Percentiles rank a stretch among this genome's conserved stretches.
Evolutionary conservation across 2,329 filamentous ascomycete species (phyloP).

Genomic region (Fusarium nematophilum): DNA sequence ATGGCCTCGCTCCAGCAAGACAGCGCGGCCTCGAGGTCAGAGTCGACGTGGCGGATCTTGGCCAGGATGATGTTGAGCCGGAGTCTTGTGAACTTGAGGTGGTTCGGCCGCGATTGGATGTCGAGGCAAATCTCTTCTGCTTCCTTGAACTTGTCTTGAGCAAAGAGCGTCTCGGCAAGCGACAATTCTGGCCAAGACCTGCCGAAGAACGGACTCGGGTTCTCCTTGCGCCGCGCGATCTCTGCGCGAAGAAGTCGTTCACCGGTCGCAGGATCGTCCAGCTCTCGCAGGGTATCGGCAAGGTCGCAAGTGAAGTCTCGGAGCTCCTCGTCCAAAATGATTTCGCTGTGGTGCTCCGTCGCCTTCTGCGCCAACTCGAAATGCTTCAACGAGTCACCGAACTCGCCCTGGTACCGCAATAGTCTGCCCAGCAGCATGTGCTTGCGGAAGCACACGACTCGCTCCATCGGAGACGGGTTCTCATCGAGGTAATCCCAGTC

Average conservation of each 20-base stretch:
- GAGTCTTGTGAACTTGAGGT: slow-evolving; percentile 36
- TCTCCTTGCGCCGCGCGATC: slow-evolving; percentile 22
- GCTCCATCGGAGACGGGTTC: slow-evolving; percentile 25
- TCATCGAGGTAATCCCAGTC: slow-evolving; percentile 28
- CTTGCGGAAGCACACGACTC: slow-evolving; percentile 33
- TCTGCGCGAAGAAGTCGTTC: slow-evolving; percentile 30
- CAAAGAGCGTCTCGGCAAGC: slow-evolving; percentile 35
- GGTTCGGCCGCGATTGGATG: slow-evolving; percentile 21
- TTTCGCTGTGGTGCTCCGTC: slow-evolving; percentile 10
- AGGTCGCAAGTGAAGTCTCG: slow-evolving; percentile 37
- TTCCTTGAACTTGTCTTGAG: slow-evolving; percentile 29
- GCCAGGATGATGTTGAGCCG: slow-evolving; percentile 32
- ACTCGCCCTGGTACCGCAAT: slow-evolving; percentile 31
- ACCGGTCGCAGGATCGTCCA: slow-evolving; percentile 24
- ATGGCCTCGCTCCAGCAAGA: slow-evolving; percentile 37
- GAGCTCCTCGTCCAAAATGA: slow-evolving; percentile 36
- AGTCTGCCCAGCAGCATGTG: slow-evolving; percentile 34
- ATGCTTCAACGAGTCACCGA: slow-evolving; percentile 19
- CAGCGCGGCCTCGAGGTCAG: slow-evolving; percentile 27
- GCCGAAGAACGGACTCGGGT: slow-evolving; percentile 18
- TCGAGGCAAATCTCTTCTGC: slow-evolving; percentile 29
- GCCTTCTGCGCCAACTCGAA: slow-evolving; percentile 18
- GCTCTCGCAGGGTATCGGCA: slow-evolving; percentile 36
- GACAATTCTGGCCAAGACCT: slow-evolving; percentile 35
- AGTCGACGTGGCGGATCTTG: slow-evolving; percentile 33